Evolutionary conservation across 1,284 basidiomycete genomes (phyloP), one percentile per base, ranked within the genome.

Genomic region (Anthracocystis setariae): DNA sequence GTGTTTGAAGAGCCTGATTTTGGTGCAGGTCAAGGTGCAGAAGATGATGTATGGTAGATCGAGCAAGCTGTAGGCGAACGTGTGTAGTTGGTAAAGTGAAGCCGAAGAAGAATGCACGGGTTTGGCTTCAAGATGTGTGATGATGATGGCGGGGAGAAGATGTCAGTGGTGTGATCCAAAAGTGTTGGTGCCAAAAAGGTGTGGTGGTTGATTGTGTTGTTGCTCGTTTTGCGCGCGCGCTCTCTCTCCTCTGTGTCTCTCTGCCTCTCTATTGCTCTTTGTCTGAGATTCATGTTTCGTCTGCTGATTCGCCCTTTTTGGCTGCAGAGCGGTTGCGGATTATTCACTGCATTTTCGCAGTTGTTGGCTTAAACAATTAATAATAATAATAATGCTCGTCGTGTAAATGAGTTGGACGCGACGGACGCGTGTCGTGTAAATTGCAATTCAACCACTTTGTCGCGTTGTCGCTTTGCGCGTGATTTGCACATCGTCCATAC

Each of bases 251-350:
- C 27, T 15, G 9, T 9, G 24, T 0, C 89, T 40, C 88, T 7
- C 88, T 88, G 75, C 88, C 84, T 88, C 89, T 88, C 21, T 89
- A 40, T 45, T 32, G 40, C 88, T 35, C 78, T 65, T 15, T 76
- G 55, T 15, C 32, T 37, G 15, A 37, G 13, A 37, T 5, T 37
- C 13, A 37, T 37, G 5, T 37, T 37, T 13, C 17, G 35, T n/a
- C 12, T n/a, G 35, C 35, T 37, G 8, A 5, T 33, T 56, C 23
- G 23, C 35, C 25, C 25, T 60, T 18, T 49, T 32, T 50, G 44
- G 39, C 49, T 58, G 33, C 32, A 45, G 27, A 55, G 49, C 51
- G 29, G 39, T 47, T 33, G 13, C 27, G 35, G 8, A 15, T 33
- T 33, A 5, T 37, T 37, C 13, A 37, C 5, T 9, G 35, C 35